Evolutionary conservation across 2,329 filamentous ascomycete genomes (phyloP), one percentile per base, ranked within the genome.

Genomic region (Cercospora sp.): DNA sequence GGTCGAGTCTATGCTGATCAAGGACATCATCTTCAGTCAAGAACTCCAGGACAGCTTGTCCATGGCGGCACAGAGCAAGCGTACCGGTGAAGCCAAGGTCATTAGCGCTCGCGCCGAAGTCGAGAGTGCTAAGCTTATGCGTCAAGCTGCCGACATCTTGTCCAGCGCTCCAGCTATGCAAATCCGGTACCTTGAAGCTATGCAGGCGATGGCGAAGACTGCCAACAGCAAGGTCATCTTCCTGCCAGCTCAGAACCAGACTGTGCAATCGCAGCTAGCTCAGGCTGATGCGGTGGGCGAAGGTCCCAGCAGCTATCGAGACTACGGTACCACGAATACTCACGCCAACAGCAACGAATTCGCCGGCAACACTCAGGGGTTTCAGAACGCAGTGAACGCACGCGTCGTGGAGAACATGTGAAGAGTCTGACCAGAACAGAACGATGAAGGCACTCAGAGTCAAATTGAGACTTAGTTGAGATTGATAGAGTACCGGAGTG

Each of bases 1-100:
- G 78, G 95, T 98, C 67, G 95, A 98, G 85, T 94, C 90, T 77
- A 99, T 99, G 94, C 89, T 99, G 74, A 94, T 99, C 87, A 98
- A 99, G 84, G 95, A 99, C 81, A 97, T 99, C 79, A 91, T 98
- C 79, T 99, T 99, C 88, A 93, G 89, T 82, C 89, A 93, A 78
- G 95, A 98, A 74, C 86, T 99, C 55, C 95, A 99, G 82, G 94
- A 98, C 77, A 95, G 92, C 18, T 88, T 99, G 61, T 97, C 92
- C 78, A 98, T 99, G 95, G 95, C 95, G 45, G 95, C 95, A 3
- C 95, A 99, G 86, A 93, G 91, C 85, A 98, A 98, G 90, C 91
- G 95, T 74, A 97, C 97, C 66, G 95, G 95, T 83, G 95, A 99
- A 82, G 93, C 91, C 83, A 99, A 99, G 86, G 93, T 99, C 79